phyloP scores from a whole-genome alignment of 768 basidiomycete species.

The Russula sp. region DNA sequence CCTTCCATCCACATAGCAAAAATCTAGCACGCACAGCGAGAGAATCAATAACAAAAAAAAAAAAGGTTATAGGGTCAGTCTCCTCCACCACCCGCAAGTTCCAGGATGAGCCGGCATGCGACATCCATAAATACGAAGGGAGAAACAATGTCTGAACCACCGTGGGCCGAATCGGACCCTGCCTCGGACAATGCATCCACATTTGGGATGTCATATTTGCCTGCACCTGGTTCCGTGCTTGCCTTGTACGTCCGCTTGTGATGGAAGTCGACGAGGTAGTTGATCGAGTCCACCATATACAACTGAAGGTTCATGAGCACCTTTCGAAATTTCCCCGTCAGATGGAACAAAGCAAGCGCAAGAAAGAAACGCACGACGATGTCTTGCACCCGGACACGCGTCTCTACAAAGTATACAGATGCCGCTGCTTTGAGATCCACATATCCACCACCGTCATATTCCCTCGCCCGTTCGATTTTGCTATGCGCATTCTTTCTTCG shows the following conservation, averaged over 20 bases:
- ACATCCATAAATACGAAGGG: conserved; percentile 98
- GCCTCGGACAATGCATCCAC: conserved; percentile 45
- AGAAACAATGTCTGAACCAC: conserved; percentile 61
- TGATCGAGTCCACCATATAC: conserved; percentile 92
- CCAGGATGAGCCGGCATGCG: conserved; percentile 87
- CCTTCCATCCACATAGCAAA: conserved; percentile 1
- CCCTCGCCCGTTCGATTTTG: conserved; percentile 54
- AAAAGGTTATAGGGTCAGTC: not conserved
- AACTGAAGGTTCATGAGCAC: conserved; percentile 96
- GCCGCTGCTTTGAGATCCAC: conserved; percentile 61
- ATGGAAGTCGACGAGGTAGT: conserved; percentile 97
- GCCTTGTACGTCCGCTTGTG: conserved; percentile 93
- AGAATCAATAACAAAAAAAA: conserved; percentile 1
- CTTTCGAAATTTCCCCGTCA: conserved; percentile 34
- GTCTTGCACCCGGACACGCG: conserved; percentile 80
- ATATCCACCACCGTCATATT: conserved; percentile 50
- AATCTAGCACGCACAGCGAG: conserved; percentile 5
- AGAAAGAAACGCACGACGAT: conserved; percentile 63
- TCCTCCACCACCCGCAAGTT: conserved; percentile 67
- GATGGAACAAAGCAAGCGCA: conserved; percentile 1
- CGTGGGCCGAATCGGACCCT: conserved; percentile 45
- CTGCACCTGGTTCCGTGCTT: conserved; percentile 55
- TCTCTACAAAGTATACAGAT: conserved; percentile 89
- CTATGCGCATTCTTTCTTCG: conserved; percentile 31
- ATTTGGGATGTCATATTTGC: conserved; percentile 59